Percentiles rank a stretch among this genome's conserved stretches.
Conservation (phyloP, 2,329 filamentous ascomycete species). For the Arthroderma sp. region DNA sequence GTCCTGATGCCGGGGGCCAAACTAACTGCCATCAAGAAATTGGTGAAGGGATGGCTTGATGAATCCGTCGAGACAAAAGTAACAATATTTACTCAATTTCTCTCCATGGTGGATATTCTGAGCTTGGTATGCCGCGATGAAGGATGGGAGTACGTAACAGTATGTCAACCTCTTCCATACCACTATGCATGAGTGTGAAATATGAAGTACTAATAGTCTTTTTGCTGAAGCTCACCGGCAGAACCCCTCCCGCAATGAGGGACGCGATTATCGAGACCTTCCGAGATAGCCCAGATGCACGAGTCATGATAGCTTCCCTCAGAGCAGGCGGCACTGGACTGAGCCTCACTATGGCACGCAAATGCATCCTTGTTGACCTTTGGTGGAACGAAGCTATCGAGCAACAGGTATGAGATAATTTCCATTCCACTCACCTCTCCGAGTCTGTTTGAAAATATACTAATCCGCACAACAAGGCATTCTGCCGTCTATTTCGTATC, state of each 20-base stretch:
- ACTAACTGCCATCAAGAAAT: slow-evolving; percentile 21
- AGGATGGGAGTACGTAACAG: slow-evolving; percentile 34
- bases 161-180: slow-evolving; percentile 12
- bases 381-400: slow-evolving; percentile 53
- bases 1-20: slow-evolving; percentile 28
- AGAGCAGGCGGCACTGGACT: slow-evolving; percentile 45
- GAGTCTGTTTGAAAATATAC: background rate
- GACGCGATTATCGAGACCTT: slow-evolving; percentile 37
- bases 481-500: slow-evolving; percentile 50
- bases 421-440: background rate
- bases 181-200: background rate
- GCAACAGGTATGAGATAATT: slow-evolving; percentile 38
- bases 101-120: slow-evolving; percentile 41
- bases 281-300: slow-evolving; percentile 22
- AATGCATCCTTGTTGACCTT: slow-evolving; percentile 42
- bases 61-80: slow-evolving; percentile 41
- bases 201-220: background rate
- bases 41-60: slow-evolving; percentile 27
- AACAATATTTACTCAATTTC: slow-evolving; percentile 48
- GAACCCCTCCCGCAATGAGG: slow-evolving; percentile 32
- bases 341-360: slow-evolving; percentile 48
- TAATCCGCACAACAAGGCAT: slow-evolving; percentile 22
- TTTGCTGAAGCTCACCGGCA: slow-evolving; percentile 34
- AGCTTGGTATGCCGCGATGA: slow-evolving; percentile 37
- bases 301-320: slow-evolving; percentile 43